Evolutionary conservation across 2,329 filamentous ascomycete species (phyloP).

Genomic region (Aspergillus carbonarius): DNA sequence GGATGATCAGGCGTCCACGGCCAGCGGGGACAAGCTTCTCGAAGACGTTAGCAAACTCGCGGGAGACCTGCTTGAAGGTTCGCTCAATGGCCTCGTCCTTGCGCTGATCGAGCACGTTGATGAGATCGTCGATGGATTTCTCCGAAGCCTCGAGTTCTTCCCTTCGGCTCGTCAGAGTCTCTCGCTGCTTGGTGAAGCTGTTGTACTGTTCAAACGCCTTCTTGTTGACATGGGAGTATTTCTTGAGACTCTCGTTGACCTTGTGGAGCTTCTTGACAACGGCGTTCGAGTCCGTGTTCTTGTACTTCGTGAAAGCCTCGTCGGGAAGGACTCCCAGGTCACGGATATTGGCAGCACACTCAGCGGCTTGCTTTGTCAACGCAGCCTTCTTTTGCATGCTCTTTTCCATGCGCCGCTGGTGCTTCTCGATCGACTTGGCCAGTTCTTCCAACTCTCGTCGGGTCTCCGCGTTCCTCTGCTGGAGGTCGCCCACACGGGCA

Average conservation of each 20-base stretch:
- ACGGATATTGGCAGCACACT: slow-evolving; percentile 84
- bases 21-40: slow-evolving; percentile 93
- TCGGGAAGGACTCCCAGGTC: slow-evolving; percentile 91
- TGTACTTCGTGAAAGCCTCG: slow-evolving; percentile 89
- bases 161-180: slow-evolving; percentile 78
- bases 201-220: slow-evolving; percentile 99
- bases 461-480: slow-evolving; percentile 61
- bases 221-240: slow-evolving; percentile 98
- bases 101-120: slow-evolving; percentile 85
- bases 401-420: slow-evolving; percentile 89
- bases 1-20: slow-evolving; percentile 86
- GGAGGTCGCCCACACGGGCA: slow-evolving; percentile 56
- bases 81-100: slow-evolving; percentile 98
- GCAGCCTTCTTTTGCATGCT: slow-evolving; percentile 84
- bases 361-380: slow-evolving; percentile 71
- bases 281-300: slow-evolving; percentile 73
- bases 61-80: slow-evolving; percentile 96
- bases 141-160: slow-evolving; percentile 85
- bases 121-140: slow-evolving; percentile 84
- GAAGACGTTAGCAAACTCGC: slow-evolving; percentile 89
- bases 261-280: slow-evolving; percentile 77
- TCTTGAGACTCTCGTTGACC: slow-evolving; percentile 89
- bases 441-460: slow-evolving; percentile 74
- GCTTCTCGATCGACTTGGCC: slow-evolving; percentile 73
- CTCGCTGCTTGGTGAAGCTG: slow-evolving; percentile 90